phyloP scores from a whole-genome alignment of 495 filamentous ascomycete species.

The Talaromyces borbonicus region DNA sequence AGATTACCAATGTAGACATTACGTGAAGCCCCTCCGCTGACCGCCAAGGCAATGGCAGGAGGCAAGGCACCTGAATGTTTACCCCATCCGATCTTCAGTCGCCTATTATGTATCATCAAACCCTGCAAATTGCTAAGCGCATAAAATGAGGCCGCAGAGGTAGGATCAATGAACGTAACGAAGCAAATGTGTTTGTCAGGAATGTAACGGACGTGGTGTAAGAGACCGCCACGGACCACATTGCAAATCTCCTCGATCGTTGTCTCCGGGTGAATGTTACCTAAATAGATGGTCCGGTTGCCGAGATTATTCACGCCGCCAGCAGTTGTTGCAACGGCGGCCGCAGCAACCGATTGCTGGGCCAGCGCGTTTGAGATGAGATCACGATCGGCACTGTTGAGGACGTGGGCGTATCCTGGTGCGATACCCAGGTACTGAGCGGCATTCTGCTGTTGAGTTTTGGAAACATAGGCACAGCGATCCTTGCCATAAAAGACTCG shows the following conservation, averaged over 20 bases:
- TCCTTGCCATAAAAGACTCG: slow-evolving; percentile 99
- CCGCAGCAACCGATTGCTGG: slow-evolving; percentile 94
- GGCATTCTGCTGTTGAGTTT: slow-evolving; percentile 98
- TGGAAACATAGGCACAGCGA: slow-evolving; percentile 95
- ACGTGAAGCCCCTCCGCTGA: slow-evolving; percentile 85
- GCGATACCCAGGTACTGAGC: slow-evolving; percentile 97
- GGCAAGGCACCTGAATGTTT: slow-evolving; percentile 97
- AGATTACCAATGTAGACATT: slow-evolving; percentile 98
- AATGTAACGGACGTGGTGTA: slow-evolving; percentile 98
- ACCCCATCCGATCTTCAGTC: slow-evolving; percentile 97
- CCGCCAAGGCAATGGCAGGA: slow-evolving; percentile 89
- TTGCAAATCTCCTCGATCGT: slow-evolving; percentile 99
- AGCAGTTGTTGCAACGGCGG: slow-evolving; percentile 90
- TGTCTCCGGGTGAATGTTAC: slow-evolving; percentile 97
- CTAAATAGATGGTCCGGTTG: slow-evolving; percentile 94
- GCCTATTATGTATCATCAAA: slow-evolving; percentile 97
- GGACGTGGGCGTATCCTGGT: slow-evolving; percentile 91
- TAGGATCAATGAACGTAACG: slow-evolving; percentile 98
- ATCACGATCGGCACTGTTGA: slow-evolving; percentile 91
- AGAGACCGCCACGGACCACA: slow-evolving; percentile 81
- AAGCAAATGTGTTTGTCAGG: slow-evolving; percentile 99
- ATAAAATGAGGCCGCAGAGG: slow-evolving; percentile 95
- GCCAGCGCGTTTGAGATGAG: slow-evolving; percentile 92
- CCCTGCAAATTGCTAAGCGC: slow-evolving; percentile 94
- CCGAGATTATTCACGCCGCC: slow-evolving; percentile 95